These are phyloP conservation scores for Penicillium canescens DNA, from an alignment of 495 filamentous ascomycete species.

Conservation along the genomic window DNA sequence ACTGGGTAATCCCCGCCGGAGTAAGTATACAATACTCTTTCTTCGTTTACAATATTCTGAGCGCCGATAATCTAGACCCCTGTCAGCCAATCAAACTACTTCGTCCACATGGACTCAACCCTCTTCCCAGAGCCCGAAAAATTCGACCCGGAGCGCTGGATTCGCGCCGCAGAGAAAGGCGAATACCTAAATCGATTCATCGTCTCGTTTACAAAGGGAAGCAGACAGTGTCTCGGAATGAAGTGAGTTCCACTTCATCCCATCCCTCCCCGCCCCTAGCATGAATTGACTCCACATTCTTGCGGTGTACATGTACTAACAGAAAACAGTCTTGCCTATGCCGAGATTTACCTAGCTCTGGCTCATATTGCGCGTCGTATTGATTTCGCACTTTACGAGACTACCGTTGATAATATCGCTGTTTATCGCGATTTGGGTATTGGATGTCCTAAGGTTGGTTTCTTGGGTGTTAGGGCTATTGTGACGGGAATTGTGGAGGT, in stretches of 20 bases:
- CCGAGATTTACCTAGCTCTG: constrained; percentile 38
- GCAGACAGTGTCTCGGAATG: constrained; percentile 47
- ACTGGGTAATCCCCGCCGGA: constrained; percentile 35
- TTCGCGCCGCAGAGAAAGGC: constrained; percentile 23
- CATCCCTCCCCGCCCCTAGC: neutral
- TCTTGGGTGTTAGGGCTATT: constrained; percentile 20
- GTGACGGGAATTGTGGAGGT: constrained; percentile 14
- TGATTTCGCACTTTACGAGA: constrained; percentile 38
- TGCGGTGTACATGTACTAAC: neutral
- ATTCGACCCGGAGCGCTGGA: constrained; percentile 54
- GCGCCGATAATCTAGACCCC: constrained; percentile 28
- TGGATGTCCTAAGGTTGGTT: constrained; percentile 15
- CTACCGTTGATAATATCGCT: constrained; percentile 32
- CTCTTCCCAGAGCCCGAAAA: constrained; percentile 47
- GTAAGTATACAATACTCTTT: constrained; percentile 21
- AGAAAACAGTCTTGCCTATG: constrained; percentile 35
- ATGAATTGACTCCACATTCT: too few relatives aligned
- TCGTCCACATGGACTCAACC: constrained; percentile 45
- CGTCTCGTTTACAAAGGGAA: constrained; percentile 47
- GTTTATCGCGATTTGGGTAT: constrained; percentile 24
- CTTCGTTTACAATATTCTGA: constrained; percentile 6
- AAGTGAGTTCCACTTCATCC: constrained; percentile 27
- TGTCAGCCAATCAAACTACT: constrained; percentile 47
- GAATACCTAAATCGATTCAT: constrained; percentile 33
- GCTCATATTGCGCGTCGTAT: constrained; percentile 39